A percentile compares a stretch with the other conserved stretches of the same genome.
Evolutionary conservation across 106 monocot genomes (phyloP).

Genomic region (Dendrobium officinale): DNA sequence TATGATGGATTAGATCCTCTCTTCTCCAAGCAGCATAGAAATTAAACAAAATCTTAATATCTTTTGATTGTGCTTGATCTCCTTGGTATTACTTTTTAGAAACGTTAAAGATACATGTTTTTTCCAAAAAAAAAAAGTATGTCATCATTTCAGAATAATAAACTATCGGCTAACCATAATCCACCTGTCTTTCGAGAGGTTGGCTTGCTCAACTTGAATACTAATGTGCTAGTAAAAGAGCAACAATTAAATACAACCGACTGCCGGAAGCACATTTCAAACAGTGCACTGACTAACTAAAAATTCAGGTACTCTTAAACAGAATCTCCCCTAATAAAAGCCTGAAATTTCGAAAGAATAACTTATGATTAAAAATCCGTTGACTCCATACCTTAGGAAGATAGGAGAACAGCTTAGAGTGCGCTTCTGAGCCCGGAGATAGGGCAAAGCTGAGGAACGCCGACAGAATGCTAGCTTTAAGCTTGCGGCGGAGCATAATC

Average conservation of each 20-base stretch:
- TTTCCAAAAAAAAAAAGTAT: no score
- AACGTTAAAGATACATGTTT: no score
- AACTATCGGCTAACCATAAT: background rate
- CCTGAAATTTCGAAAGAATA: background rate
- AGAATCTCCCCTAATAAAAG: background rate
- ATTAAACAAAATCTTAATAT: no score
- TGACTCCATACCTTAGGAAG: slow-evolving; percentile 52
- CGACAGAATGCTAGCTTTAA: slow-evolving; percentile 26
- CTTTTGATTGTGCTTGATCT: no score
- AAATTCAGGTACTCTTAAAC: background rate
- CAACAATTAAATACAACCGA: background rate
- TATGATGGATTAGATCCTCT: no score
- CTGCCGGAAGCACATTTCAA: background rate
- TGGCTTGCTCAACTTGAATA: background rate
- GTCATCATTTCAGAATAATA: background rate
- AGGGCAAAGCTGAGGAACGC: slow-evolving; percentile 47
- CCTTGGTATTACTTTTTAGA: no score
- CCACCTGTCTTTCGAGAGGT: background rate
- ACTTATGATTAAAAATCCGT: background rate
- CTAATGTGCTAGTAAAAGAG: background rate
- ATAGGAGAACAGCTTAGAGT: slow-evolving; percentile 43
- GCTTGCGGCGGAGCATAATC: slow-evolving; percentile 55
- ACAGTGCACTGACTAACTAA: background rate
- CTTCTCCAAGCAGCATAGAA: no score
- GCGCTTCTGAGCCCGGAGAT: slow-evolving; percentile 47